A percentile compares a stretch with the other conserved stretches of the same genome.
Conservation (phyloP, 441 rosid genomes). For the Erodium trifolium region DNA sequence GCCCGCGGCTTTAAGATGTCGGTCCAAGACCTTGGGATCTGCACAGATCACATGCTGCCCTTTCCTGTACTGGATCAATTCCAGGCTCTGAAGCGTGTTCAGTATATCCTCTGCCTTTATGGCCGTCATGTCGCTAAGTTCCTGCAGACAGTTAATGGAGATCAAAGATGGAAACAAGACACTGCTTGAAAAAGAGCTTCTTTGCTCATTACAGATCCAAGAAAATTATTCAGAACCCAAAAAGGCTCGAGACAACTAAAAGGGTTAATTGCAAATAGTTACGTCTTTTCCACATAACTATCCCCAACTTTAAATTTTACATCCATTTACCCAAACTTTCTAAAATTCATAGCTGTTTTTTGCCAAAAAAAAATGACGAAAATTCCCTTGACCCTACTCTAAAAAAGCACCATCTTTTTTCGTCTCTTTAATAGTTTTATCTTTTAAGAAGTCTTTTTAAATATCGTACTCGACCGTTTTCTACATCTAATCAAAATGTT, state of each 20-base stretch:
- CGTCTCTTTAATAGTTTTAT: no score
- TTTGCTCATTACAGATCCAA: background rate
- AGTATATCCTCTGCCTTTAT: slow-evolving; percentile 91
- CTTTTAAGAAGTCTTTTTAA: no score
- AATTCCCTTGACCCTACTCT: no score
- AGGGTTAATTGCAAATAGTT: no score
- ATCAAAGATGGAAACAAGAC: background rate
- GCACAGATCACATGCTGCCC: slow-evolving; percentile 99
- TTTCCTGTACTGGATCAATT: slow-evolving; percentile 90
- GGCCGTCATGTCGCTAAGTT: slow-evolving; percentile 98
- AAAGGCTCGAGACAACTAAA: background rate
- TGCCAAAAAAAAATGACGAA: no score
- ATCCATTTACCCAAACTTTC: no score
- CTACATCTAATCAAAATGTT: no score
- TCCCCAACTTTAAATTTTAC: no score
- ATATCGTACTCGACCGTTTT: no score
- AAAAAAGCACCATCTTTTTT: no score
- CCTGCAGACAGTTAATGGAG: slow-evolving; percentile 36
- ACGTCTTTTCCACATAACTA: no score
- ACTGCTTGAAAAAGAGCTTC: background rate
- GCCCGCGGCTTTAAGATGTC: slow-evolving; percentile 96
- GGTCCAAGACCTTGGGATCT: slow-evolving; percentile 91
- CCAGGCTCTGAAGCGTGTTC: slow-evolving; percentile 88
- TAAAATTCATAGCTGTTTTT: no score
- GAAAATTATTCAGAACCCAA: background rate